Conservation (phyloP, 139 green algal species). For the Auxenochlorella pyrenoidosa region DNA sequence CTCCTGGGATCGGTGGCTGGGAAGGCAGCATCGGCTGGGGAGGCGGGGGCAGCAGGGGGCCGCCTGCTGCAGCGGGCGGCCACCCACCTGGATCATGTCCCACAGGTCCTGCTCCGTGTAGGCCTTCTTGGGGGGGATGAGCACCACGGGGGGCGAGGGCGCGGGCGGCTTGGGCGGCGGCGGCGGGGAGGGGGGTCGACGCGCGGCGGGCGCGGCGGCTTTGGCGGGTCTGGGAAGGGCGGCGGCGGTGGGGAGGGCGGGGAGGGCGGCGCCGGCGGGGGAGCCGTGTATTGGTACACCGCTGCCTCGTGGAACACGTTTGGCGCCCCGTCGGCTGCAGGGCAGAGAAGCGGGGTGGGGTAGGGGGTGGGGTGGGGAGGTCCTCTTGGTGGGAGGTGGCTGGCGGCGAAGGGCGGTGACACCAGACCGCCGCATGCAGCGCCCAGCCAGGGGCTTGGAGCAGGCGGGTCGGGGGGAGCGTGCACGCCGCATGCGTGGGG, state of each 20-base stretch:
- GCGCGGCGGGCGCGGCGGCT: slow-evolving; percentile 4
- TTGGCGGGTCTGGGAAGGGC: not conserved
- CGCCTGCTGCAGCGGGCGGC: not conserved
- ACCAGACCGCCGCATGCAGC: no score
- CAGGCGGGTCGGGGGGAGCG: no score
- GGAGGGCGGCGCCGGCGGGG: slow-evolving; percentile 19
- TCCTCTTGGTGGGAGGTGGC: no score
- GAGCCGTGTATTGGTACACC: slow-evolving; percentile 29
- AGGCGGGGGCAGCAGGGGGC: no score
- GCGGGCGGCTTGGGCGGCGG: slow-evolving; percentile 4
- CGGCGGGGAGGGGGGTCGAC: not conserved
- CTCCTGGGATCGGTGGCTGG: no score
- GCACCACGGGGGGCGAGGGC: not conserved
- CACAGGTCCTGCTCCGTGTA: slow-evolving; percentile 33
- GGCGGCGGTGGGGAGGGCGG: slow-evolving; percentile 22
- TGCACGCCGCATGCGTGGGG: not conserved
- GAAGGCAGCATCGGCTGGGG: no score
- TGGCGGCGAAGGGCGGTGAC: no score
- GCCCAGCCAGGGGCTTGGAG: no score
- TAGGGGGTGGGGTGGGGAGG: no score
- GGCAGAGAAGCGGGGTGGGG: no score
- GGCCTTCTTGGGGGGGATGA: not conserved
- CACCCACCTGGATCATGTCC: slow-evolving; percentile 17
- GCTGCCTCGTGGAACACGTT: slow-evolving; percentile 34
- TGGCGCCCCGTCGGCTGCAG: not conserved